Conservation (phyloP, 202 grass and related monocot species). For the Setaria viridis region DNA sequence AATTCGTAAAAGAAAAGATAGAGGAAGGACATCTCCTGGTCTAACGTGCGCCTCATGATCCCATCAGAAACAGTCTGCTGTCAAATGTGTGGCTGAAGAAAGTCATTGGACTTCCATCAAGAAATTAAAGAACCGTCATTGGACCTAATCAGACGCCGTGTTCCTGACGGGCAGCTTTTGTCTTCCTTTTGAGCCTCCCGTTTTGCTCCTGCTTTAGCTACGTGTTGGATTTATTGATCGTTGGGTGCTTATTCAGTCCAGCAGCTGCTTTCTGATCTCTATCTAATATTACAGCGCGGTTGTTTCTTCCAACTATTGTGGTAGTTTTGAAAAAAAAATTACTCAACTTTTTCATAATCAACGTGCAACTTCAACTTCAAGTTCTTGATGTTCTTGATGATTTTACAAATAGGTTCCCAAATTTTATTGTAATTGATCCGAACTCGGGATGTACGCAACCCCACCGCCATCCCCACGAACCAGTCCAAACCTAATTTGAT, state of each 20-base stretch:
- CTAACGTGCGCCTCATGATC: background rate
- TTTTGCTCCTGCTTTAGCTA: background rate
- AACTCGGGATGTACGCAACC: too few relatives aligned
- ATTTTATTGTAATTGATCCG: too few relatives aligned
- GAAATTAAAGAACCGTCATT: too few relatives aligned
- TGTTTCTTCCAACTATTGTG: too few relatives aligned
- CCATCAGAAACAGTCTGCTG: background rate
- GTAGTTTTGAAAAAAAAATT: too few relatives aligned
- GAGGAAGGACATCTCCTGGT: background rate
- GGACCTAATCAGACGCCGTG: background rate
- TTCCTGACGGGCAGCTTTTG: background rate
- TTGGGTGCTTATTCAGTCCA: background rate
- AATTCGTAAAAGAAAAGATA: background rate
- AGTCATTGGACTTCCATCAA: background rate
- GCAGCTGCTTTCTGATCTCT: background rate
- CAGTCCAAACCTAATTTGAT: too few relatives aligned
- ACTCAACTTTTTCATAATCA: too few relatives aligned
- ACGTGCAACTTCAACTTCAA: too few relatives aligned
- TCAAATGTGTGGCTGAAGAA: conserved; percentile 2
- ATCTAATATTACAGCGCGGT: too few relatives aligned
- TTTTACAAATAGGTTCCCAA: too few relatives aligned
- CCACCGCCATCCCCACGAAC: too few relatives aligned
- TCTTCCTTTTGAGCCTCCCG: background rate
- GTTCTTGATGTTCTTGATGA: too few relatives aligned
- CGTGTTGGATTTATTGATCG: conserved; percentile 31